Base-by-base conservation (phyloP, 108 stramenopile genomes). In the Cyclotella cryptica region DNA sequence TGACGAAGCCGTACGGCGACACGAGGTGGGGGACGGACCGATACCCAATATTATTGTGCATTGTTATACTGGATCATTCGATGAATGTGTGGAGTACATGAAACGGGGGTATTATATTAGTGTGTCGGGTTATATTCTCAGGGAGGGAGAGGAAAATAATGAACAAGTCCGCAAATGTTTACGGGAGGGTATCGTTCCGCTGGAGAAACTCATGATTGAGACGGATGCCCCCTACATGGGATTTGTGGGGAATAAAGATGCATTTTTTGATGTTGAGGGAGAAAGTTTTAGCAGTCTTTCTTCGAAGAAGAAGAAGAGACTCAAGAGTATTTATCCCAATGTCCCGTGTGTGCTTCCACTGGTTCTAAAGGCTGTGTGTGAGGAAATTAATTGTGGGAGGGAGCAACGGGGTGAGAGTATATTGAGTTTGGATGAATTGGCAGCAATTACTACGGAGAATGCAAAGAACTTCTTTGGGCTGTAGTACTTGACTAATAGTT, bases 221-320 rank as follows among this genome's bases (percentile, higher is more conserved):
- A 95, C 91, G 8, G 94, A 95, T 84, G 86, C 94, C 15, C 94
- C 94, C 1, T 95, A 95, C 80, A 95, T 95, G 94, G 94, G 94
- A 0, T 95, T 95, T 72, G 45, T 65, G 2, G 70, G 65, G 12
- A 88, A 88, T 74, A 85, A 90, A 12, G 65, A 87, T 18, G 47
- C 46, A 2, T 93, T 88, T 46, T 71, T 88, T 22, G 83, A 90
- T 19, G 69, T 65, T 13, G 84, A 93, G 28, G 55, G 82, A 29
- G 89, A 81, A 10, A 19, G 54, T 46, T 82, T 82, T 51, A 26
- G 19, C 22, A n/a, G 24, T 30, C 46, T 93, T 60, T 79, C 77
- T 53, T 58, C 84, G 10, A 95, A 95, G 67, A 88, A 89, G 62
- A 85, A 82, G 49, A 95, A 95, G 71, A 85, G 90, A 43, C 67